phyloP scores from a whole-genome alignment of 2,329 filamentous ascomycete genomes.

The Colletotrichum tofieldiae region DNA sequence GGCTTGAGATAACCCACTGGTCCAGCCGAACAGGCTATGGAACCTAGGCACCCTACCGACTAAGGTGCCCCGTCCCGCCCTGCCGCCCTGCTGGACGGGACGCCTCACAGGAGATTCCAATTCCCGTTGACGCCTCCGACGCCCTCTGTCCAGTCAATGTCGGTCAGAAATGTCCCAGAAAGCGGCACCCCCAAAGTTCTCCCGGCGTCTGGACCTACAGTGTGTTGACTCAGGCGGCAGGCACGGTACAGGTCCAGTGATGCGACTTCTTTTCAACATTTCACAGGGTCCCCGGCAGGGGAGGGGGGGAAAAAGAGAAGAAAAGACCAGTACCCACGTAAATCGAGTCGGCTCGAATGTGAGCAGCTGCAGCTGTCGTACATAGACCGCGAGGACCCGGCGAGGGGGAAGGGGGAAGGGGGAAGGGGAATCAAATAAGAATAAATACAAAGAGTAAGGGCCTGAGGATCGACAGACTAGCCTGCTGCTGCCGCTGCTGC shows the following conservation, averaged over 20 bases:
- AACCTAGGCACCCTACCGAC: neutral
- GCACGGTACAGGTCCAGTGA: neutral
- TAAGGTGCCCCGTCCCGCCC: neutral
- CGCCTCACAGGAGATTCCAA: slow-evolving; percentile 1
- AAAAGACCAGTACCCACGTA: neutral
- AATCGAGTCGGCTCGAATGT: slow-evolving; percentile 9
- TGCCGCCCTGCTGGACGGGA: neutral
- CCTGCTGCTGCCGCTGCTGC: neutral
- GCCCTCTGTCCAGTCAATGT: neutral
- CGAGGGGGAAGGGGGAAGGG: neutral
- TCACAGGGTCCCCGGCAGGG: neutral
- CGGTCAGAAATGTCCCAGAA: neutral
- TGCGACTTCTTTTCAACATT: neutral
- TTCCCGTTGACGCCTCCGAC: neutral
- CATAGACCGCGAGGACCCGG: neutral
- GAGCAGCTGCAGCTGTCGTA: slow-evolving; percentile 15
- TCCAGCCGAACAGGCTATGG: neutral
- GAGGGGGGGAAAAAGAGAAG: neutral
- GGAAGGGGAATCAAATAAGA: neutral
- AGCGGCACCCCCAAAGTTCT: neutral
- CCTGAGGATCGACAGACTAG: slow-evolving; percentile 16
- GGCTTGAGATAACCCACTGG: slow-evolving; percentile 11
- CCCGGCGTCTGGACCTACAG: slow-evolving; percentile 8
- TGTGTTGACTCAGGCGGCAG: neutral
- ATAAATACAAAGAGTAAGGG: neutral